Percentiles rank a stretch among this genome's conserved stretches.
Conservation (phyloP, 139 green algal species). For the Protoeuglena noctilucae region DNA sequence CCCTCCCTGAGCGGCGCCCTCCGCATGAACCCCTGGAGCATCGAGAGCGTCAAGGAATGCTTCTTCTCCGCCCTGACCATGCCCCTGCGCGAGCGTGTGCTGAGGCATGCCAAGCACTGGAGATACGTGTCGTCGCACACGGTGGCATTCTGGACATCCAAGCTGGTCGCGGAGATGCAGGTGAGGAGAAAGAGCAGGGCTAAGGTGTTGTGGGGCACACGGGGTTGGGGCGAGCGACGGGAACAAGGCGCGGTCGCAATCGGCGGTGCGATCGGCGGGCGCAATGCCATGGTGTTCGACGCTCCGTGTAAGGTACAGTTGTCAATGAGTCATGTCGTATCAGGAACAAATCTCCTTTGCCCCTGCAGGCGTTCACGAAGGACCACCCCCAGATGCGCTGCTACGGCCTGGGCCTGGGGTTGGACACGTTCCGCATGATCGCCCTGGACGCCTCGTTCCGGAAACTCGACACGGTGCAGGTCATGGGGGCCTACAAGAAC, state of each 20-base stretch:
- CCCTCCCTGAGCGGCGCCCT: conserved; percentile 81
- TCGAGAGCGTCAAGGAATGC: conserved; percentile 69
- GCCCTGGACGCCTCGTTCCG: conserved; percentile 84
- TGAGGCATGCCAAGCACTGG: conserved; percentile 95
- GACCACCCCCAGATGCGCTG: conserved; percentile 72
- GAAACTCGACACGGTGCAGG: conserved; percentile 44
- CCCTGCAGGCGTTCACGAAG: conserved; percentile 29
- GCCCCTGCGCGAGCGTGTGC: conserved; percentile 40
- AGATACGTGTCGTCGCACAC: conserved; percentile 85
- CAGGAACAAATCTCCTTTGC: background rate
- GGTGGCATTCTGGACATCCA: conserved; percentile 76
- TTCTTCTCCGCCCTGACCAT: conserved; percentile 67
- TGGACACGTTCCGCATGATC: conserved; percentile 91
- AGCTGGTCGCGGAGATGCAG: conserved; percentile 5
- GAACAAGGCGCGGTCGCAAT: too few relatives aligned
- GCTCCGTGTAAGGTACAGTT: too few relatives aligned
- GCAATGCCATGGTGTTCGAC: too few relatives aligned
- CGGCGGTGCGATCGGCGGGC: too few relatives aligned
- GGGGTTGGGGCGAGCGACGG: too few relatives aligned
- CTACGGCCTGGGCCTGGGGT: conserved; percentile 90
- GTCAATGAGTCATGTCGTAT: too few relatives aligned
- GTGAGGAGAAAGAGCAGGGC: too few relatives aligned
- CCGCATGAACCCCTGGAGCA: conserved; percentile 91
- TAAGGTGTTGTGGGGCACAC: too few relatives aligned
- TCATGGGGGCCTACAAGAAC: conserved; percentile 38